Evolutionary conservation across 2,329 filamentous ascomycete genomes (phyloP).

Genomic region (Helotiales sp.): DNA sequence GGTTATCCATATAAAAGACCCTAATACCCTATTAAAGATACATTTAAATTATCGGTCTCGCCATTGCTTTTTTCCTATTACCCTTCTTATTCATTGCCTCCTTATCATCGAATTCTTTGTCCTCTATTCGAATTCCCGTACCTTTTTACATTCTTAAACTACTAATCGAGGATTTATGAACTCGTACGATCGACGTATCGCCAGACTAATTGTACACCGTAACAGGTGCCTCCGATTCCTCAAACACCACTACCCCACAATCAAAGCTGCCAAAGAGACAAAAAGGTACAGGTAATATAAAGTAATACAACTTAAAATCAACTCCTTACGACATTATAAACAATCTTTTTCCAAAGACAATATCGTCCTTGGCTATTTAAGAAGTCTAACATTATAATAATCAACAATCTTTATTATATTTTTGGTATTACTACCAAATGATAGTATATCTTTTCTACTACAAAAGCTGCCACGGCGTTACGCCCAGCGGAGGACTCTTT

Average conservation of each 20-base stretch:
- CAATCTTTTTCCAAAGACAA: not conserved
- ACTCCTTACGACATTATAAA: not conserved
- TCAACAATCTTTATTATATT: not conserved
- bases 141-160: not conserved
- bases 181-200: not conserved
- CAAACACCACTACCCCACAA: not conserved
- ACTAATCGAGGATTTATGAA: not conserved
- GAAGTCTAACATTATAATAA: not conserved
- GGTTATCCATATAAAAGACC: not conserved
- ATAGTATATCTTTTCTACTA: not conserved
- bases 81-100: not conserved
- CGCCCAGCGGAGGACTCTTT: not conserved
- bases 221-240: not conserved
- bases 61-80: not conserved
- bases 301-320: not conserved
- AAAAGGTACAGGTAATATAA: not conserved
- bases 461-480: not conserved
- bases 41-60: not conserved
- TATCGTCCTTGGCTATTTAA: not conserved
- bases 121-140: slow-evolving; percentile 2
- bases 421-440: too few relatives aligned
- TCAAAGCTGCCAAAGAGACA: not conserved
- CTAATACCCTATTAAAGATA: not conserved
- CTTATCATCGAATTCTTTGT: slow-evolving; percentile 1
- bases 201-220: not conserved